Conservation (phyloP, 2,329 filamentous ascomycete species). For the Cytospora chrysosperma region DNA sequence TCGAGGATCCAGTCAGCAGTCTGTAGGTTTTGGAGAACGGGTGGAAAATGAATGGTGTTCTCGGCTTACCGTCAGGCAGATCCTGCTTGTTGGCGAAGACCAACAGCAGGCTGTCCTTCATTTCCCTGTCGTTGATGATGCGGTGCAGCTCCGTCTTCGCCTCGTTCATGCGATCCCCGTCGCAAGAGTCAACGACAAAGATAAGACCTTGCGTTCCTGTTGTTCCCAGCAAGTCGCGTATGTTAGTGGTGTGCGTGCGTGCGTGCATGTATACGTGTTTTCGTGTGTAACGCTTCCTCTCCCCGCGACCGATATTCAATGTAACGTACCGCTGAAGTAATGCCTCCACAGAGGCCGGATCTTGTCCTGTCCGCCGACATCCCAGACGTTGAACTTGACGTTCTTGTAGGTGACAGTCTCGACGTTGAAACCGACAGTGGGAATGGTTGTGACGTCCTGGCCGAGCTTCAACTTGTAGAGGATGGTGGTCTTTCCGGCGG, state of each 20-base stretch:
- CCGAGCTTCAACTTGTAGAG: constrained; percentile 99
- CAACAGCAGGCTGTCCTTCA: constrained; percentile 90
- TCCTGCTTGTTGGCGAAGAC: constrained; percentile 99
- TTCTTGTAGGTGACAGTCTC: constrained; percentile 99
- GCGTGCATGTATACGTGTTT: no score
- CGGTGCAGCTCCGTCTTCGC: constrained; percentile 90
- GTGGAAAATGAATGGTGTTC: not conserved
- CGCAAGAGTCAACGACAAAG: constrained; percentile 96
- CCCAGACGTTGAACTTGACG: constrained; percentile 99
- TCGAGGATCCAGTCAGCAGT: not conserved
- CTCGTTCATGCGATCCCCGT: constrained; percentile 88
- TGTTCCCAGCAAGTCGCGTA: not conserved
- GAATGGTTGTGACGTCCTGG: constrained; percentile 97
- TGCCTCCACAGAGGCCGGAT: constrained; percentile 96
- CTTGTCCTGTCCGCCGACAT: constrained; percentile 98
- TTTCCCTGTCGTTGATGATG: constrained; percentile 97
- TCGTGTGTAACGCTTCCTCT: no score
- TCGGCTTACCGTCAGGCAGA: constrained; percentile 69
- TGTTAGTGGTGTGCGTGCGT: constrained; percentile 3
- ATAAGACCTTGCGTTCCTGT: constrained; percentile 93
- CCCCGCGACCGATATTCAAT: no score
- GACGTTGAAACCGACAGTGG: constrained; percentile 98
- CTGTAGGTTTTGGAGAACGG: constrained; percentile 7
- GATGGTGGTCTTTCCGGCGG: constrained; percentile 98
- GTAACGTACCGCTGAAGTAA: constrained; percentile 76